Percentiles rank a stretch among this genome's conserved stretches.
These are phyloP conservation scores for Teunomyces lycoperdinae DNA, from an alignment of 805 yeast species.

Conservation along the genomic window DNA sequence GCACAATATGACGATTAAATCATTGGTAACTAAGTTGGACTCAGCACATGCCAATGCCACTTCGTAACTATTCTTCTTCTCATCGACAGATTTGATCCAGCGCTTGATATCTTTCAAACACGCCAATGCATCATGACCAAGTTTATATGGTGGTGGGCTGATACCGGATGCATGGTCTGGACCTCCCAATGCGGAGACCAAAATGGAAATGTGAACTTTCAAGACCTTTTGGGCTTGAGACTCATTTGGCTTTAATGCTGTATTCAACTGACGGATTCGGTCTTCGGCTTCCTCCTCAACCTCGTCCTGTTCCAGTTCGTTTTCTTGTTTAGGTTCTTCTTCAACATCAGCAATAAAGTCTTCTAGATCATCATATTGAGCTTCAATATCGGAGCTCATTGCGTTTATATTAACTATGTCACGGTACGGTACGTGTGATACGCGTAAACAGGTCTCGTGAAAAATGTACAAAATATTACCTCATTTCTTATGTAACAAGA, in stretches of 20 bases:
- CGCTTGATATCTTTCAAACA: conserved; percentile 84
- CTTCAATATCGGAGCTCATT: conserved; percentile 7
- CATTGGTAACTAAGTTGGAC: conserved; percentile 68
- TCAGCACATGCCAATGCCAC: conserved; percentile 89
- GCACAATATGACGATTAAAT: conserved; percentile 68
- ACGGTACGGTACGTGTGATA: neutral
- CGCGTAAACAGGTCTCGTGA: conserved; percentile 2
- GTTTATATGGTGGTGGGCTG: conserved; percentile 56
- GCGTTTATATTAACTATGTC: neutral
- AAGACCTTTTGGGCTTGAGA: conserved; percentile 41
- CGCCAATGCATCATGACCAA: conserved; percentile 86
- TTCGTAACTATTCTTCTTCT: conserved; percentile 61
- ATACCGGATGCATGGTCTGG: conserved; percentile 57
- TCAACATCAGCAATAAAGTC: conserved; percentile 36
- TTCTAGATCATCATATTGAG: conserved; percentile 28
- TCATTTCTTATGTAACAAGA: neutral
- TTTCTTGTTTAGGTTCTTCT: neutral
- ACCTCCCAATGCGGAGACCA: conserved; percentile 91
- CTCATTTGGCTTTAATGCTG: conserved; percentile 29
- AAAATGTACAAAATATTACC: neutral
- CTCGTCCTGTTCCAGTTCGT: neutral
- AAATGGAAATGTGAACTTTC: conserved; percentile 71
- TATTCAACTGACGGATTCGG: conserved; percentile 21
- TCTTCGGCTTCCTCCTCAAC: conserved; percentile 18
- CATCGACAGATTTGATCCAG: conserved; percentile 87